phyloP scores from a whole-genome alignment of 257 asterid species.

The Rauvolfia tetraphylla region DNA sequence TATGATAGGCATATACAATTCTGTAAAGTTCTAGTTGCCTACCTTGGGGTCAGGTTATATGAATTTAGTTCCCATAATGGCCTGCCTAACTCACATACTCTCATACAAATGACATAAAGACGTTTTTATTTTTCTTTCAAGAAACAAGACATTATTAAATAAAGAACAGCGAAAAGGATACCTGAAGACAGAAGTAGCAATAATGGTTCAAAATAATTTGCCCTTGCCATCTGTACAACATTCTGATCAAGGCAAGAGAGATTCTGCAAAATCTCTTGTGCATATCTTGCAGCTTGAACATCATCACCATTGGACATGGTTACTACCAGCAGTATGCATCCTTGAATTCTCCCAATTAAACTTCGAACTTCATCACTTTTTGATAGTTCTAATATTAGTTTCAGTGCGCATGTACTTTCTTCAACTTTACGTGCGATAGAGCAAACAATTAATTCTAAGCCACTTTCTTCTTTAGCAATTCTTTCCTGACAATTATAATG shows the following conservation, averaged over 20 bases:
- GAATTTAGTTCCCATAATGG: not conserved
- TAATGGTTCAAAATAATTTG: not conserved
- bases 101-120: not conserved
- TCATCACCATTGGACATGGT: not conserved
- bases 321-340: conserved; percentile 3
- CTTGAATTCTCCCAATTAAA: not conserved
- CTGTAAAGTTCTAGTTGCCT: not conserved
- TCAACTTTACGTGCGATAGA: not conserved
- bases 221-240: conserved; percentile 7
- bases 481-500: not conserved
- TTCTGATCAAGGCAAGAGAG: not conserved
- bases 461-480: not conserved
- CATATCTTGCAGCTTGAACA: conserved; percentile 1
- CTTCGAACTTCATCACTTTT: not conserved
- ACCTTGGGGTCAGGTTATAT: not conserved
- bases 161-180: not conserved
- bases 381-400: not conserved
- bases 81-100: not conserved
- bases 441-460: not conserved
- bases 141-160: not conserved
- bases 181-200: conserved; percentile 1
- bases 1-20: not conserved
- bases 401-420: not conserved
- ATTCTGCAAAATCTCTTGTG: conserved; percentile 1
- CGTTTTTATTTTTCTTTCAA: not conserved